These are phyloP conservation scores for Eryngium alpinum DNA, from an alignment of 140 eudicot species.

Conservation along the genomic window DNA sequence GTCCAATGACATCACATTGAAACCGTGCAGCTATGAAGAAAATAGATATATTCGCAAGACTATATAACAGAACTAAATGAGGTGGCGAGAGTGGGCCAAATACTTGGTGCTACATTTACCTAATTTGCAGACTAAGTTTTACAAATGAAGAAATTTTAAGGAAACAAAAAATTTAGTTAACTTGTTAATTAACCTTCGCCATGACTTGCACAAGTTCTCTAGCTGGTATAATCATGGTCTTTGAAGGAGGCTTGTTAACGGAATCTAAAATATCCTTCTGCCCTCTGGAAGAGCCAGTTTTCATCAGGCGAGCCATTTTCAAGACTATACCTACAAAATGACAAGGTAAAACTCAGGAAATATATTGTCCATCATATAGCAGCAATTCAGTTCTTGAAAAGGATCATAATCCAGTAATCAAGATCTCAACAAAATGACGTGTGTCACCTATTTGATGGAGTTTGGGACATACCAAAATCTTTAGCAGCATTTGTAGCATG, in stretches of 20 bases:
- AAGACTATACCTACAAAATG: slow-evolving; percentile 58
- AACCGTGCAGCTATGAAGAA: neutral
- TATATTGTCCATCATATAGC: slow-evolving; percentile 4
- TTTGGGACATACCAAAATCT: slow-evolving; percentile 70
- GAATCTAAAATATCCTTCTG: slow-evolving; percentile 41
- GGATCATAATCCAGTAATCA: slow-evolving; percentile 7
- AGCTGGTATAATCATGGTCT: slow-evolving; percentile 66
- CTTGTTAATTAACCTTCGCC: slow-evolving; percentile 56
- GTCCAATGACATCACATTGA: slow-evolving; percentile 17
- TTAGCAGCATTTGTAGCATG: slow-evolving; percentile 74
- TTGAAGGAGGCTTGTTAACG: slow-evolving; percentile 58
- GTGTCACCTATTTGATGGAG: slow-evolving; percentile 11
- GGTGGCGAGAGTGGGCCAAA: neutral
- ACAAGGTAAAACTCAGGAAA: slow-evolving; percentile 15
- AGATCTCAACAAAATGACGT: neutral
- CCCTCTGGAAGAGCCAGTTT: slow-evolving; percentile 53
- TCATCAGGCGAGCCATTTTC: slow-evolving; percentile 81
- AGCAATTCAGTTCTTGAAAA: neutral
- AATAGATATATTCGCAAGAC: neutral
- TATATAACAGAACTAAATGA: neutral
- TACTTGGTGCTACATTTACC: neutral
- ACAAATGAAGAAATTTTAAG: slow-evolving; percentile 1
- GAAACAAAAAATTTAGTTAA: neutral
- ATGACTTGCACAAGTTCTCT: slow-evolving; percentile 81
- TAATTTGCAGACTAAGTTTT: slow-evolving; percentile 1